Evolutionary conservation across 345 rosid species (phyloP), one percentile per base, ranked within the genome.

Genomic region (Trapa incisa): DNA sequence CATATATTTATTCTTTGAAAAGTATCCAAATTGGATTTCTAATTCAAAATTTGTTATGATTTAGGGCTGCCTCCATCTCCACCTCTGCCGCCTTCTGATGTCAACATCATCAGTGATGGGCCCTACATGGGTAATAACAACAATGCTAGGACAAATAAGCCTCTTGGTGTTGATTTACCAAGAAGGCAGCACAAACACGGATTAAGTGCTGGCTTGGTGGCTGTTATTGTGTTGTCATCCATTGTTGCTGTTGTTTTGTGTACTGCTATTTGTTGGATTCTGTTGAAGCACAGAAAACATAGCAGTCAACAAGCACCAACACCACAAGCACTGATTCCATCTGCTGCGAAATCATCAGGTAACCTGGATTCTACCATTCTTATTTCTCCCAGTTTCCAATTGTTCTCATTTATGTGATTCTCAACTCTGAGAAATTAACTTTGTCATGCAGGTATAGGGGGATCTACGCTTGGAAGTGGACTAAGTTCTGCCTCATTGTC

Each of bases 11-110:
- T 35, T 58, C 63, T 8, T 7, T 37, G 63, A 10, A 33, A 58
- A 11, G 32, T 58, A 32, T 35, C 63, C 63, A 32, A 58, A 29
- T 32, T 58, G 29, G 15, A 11, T 56, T n/a, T 52, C 43, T 37
- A 4, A 29, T 33, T 52, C 61, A 37, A 22, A 53, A 13, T 67
- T 29, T 65, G 13, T 63, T 73, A 64, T 65, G 70, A 71, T 69
- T 79, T 54, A 89, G 96, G 97, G 70, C 82, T 94, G 71, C 99
- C 99, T 6, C 84, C 91, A 52, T 84, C 99, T 70, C 99, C 98
- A 1, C 98, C 98, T 66, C 75, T 75, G 37, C 77, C 90, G 36
- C 72, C 86, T 65, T 82, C 91, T 0, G 82, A 76, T 66, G 79
- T 75, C 79, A 61, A 70, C 57, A 81, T 85, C 36, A 74, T 78